Evolutionary conservation across 371 early-diverging fungal genomes (phyloP).

Genomic region (Thermomucor indicae-seudaticae): DNA sequence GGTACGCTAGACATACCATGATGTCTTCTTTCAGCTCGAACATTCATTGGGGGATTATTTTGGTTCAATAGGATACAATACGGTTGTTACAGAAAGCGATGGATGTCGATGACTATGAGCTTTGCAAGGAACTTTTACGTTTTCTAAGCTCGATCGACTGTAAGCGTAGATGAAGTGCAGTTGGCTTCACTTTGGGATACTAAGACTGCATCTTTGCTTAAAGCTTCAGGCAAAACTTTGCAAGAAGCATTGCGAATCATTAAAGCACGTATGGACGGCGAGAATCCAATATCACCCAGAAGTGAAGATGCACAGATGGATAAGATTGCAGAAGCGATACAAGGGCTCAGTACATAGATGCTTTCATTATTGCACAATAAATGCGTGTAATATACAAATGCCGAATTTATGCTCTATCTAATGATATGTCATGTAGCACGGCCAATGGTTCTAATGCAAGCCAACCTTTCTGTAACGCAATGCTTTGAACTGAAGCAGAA

Average conservation of each 20-base stretch:
- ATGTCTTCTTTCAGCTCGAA: too few relatives aligned
- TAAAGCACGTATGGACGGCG: conserved; percentile 24
- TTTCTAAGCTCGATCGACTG: conserved; percentile 79
- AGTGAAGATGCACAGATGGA: conserved; percentile 29
- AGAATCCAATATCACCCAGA: conserved; percentile 16
- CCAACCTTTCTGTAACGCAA: too few relatives aligned
- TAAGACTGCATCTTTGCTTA: neutral
- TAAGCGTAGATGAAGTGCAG: conserved; percentile 26
- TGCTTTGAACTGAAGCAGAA: too few relatives aligned
- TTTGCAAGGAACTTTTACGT: conserved; percentile 77
- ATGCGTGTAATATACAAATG: too few relatives aligned
- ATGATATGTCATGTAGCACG: too few relatives aligned
- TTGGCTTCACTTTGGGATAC: neutral
- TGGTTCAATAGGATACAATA: conserved; percentile 66
- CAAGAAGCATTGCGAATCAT: conserved; percentile 39
- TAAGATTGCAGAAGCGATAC: conserved; percentile 29
- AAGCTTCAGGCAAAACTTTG: conserved; percentile 37
- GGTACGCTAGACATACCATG: conserved; percentile 17
- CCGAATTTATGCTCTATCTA: too few relatives aligned
- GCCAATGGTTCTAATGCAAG: too few relatives aligned
- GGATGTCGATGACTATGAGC: conserved; percentile 74
- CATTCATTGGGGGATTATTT: too few relatives aligned
- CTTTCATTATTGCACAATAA: too few relatives aligned
- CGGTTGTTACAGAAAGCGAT: conserved; percentile 71
- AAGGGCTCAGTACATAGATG: conserved; percentile 9